Conservation (phyloP, 1,284 basidiomycete genomes). For the Ceratobasidium sp. region DNA sequence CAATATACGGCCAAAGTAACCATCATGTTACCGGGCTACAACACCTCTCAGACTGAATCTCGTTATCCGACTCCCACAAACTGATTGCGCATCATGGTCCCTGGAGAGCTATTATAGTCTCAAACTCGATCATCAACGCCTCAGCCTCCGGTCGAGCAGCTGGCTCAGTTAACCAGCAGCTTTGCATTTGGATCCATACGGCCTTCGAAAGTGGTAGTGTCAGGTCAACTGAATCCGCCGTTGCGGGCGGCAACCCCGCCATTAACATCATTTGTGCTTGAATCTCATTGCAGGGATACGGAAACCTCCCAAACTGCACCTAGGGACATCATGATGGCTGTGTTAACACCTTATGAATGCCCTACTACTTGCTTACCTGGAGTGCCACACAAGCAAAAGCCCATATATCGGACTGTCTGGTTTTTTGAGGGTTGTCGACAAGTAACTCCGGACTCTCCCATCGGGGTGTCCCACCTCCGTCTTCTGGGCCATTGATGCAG, state of each 20-base stretch:
- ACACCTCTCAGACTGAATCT: too few species aligned
- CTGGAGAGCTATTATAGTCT: neutral
- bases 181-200: neutral
- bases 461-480: neutral
- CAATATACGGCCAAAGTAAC: too few species aligned
- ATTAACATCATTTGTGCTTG: neutral
- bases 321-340: neutral
- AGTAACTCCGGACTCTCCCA: constrained; percentile 18
- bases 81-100: neutral
- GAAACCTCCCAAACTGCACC: neutral
- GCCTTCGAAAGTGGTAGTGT: neutral
- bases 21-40: too few species aligned
- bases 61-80: neutral
- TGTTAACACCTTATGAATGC: neutral
- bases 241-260: neutral
- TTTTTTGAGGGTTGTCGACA: too few species aligned
- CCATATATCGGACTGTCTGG: constrained; percentile 6
- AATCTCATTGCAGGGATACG: neutral
- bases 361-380: neutral
- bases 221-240: neutral
- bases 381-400: constrained; percentile 21
- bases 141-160: neutral
- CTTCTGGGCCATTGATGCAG: constrained; percentile 8
- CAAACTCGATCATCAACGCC: neutral
- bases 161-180: neutral